Conservation (phyloP, 495 filamentous ascomycete species). For the Aspergillus egyptiacus region DNA sequence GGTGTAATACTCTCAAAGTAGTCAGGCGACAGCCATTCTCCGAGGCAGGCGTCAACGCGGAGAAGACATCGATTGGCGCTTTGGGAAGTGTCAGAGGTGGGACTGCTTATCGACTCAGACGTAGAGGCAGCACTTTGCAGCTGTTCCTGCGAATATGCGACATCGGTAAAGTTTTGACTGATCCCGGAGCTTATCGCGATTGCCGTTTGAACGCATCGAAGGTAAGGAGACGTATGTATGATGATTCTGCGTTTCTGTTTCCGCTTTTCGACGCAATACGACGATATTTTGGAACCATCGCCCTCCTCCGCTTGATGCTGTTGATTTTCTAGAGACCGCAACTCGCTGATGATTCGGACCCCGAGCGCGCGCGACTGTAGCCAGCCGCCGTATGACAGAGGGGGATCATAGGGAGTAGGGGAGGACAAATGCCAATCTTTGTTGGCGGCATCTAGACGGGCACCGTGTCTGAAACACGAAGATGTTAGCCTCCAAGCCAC, state of each 20-base stretch:
- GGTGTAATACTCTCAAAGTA: slow-evolving; percentile 92
- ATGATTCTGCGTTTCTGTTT: slow-evolving; percentile 52
- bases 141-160: neutral
- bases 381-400: slow-evolving; percentile 93
- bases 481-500: neutral
- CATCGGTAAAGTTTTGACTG: slow-evolving; percentile 51
- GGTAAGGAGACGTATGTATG: slow-evolving; percentile 86
- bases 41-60: slow-evolving; percentile 85
- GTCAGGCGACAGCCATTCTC: slow-evolving; percentile 89
- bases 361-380: slow-evolving; percentile 75
- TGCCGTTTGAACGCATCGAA: slow-evolving; percentile 89
- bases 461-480: slow-evolving; percentile 63
- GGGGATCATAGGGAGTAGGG: slow-evolving; percentile 90
- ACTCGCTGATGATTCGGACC: slow-evolving; percentile 66
- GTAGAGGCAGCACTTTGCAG: slow-evolving; percentile 5
- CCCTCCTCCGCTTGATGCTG: slow-evolving; percentile 19
- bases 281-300: slow-evolving; percentile 8
- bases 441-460: slow-evolving; percentile 87
- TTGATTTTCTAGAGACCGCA: slow-evolving; percentile 40
- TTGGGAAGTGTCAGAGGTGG: slow-evolving; percentile 4
- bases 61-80: slow-evolving; percentile 36
- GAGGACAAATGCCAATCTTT: slow-evolving; percentile 94
- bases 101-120: slow-evolving; percentile 1
- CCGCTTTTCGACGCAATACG: slow-evolving; percentile 13
- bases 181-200: slow-evolving; percentile 86